Conservation (phyloP, 2,329 filamentous ascomycete genomes). For the Ceratocystis huliohia region DNA sequence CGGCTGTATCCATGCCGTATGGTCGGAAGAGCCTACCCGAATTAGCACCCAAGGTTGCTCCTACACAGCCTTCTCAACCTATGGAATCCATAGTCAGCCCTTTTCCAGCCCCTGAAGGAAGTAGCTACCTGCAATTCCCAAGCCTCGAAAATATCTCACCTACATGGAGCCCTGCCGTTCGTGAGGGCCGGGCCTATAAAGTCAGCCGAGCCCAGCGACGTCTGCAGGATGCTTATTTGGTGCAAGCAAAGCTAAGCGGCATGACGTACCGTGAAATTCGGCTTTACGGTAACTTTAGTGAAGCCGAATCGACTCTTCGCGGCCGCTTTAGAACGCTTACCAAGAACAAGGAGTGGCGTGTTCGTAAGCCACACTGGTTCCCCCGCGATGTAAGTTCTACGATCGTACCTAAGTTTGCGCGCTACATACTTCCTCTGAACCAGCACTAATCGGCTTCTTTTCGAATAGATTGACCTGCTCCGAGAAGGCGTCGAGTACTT, state of each 20-base stretch:
- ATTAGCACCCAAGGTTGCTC: not conserved
- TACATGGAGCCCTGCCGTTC: constrained; percentile 4
- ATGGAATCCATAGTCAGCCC: too few relatives aligned
- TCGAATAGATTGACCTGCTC: constrained; percentile 34
- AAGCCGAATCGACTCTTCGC: constrained; percentile 60
- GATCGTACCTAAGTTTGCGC: not conserved
- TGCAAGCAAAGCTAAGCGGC: constrained; percentile 42
- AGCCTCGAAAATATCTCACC: not conserved
- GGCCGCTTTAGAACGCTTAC: constrained; percentile 54
- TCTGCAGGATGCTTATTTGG: constrained; percentile 37
- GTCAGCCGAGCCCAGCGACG: constrained; percentile 11
- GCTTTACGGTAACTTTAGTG: constrained; percentile 39
- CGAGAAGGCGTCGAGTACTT: constrained; percentile 32
- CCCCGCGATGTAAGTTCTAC: constrained; percentile 46
- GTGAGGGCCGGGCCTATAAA: constrained; percentile 14
- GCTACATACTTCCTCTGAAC: constrained; percentile 7
- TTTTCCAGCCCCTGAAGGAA: too few relatives aligned
- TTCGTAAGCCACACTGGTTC: constrained; percentile 54
- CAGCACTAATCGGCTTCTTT: not conserved
- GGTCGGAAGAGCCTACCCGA: not conserved
- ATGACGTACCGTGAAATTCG: constrained; percentile 55
- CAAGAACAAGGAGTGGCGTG: constrained; percentile 47
- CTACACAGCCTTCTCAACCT: not conserved
- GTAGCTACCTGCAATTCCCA: too few relatives aligned
- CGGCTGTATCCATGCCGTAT: not conserved